Conservation (phyloP, 139 green algal genomes). For the Volvox reticuliferus region DNA sequence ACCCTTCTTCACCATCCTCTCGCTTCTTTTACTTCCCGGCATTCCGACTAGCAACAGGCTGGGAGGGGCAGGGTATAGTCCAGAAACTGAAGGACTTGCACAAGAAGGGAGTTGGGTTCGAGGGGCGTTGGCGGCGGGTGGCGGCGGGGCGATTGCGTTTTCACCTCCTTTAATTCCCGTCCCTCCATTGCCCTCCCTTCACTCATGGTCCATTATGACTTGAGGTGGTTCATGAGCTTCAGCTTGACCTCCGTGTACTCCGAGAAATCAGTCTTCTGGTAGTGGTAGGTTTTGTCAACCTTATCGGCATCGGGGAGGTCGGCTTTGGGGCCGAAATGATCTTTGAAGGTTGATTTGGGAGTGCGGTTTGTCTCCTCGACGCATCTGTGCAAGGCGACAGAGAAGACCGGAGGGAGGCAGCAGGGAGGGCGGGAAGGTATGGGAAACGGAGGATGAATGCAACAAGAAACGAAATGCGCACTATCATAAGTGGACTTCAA, state of each 20-base stretch:
- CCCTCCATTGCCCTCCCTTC: background rate
- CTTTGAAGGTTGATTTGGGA: conserved; percentile 25
- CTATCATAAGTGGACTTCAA: too few relatives aligned
- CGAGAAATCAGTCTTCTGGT: conserved; percentile 21
- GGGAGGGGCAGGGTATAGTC: too few relatives aligned
- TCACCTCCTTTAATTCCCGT: too few relatives aligned
- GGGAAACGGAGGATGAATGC: background rate
- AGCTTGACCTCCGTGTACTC: conserved; percentile 47
- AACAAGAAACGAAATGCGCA: background rate
- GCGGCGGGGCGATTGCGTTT: too few relatives aligned
- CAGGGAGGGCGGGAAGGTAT: background rate
- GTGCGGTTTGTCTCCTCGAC: background rate
- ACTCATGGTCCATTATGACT: background rate
- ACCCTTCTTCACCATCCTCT: too few relatives aligned
- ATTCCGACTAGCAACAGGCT: too few relatives aligned
- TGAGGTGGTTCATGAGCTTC: conserved; percentile 33
- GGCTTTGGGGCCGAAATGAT: conserved; percentile 16
- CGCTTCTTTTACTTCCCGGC: too few relatives aligned
- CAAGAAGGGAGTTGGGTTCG: too few relatives aligned
- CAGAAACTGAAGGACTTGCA: too few relatives aligned
- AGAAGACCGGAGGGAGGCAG: background rate
- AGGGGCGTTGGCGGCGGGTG: too few relatives aligned
- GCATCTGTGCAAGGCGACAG: background rate
- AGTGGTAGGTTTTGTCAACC: conserved; percentile 33
- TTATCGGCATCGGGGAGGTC: background rate